These are phyloP conservation scores for Alternaria infectoria DNA, from an alignment of 2,329 filamentous ascomycete species.

Conservation along the genomic window DNA sequence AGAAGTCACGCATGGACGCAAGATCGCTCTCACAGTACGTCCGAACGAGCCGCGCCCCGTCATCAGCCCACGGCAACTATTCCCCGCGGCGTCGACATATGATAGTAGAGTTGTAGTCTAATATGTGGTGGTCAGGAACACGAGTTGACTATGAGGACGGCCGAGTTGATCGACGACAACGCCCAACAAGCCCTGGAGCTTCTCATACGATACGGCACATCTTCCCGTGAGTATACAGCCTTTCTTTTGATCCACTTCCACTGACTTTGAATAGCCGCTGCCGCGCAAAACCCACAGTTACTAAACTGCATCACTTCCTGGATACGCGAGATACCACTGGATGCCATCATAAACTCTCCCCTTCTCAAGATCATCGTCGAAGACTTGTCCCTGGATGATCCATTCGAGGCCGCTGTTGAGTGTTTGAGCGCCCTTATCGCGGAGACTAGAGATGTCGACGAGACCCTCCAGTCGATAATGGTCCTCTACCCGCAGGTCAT, in stretches of 20 bases:
- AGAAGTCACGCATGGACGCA: slow-evolving; percentile 98
- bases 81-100: slow-evolving; percentile 42
- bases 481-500: slow-evolving; percentile 82
- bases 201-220: slow-evolving; percentile 88
- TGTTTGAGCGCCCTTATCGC: slow-evolving; percentile 90
- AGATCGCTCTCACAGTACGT: slow-evolving; percentile 99
- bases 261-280: slow-evolving; percentile 58
- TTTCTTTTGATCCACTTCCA: not conserved
- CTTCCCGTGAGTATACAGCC: slow-evolving; percentile 71
- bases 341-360: slow-evolving; percentile 82
- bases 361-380: slow-evolving; percentile 81
- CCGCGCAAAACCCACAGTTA: slow-evolving; percentile 84
- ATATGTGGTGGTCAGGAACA: slow-evolving; percentile 74
- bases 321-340: slow-evolving; percentile 89
- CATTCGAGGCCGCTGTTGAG: slow-evolving; percentile 87
- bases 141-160: slow-evolving; percentile 83
- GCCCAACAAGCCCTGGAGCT: slow-evolving; percentile 85
- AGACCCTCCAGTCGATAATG: slow-evolving; percentile 82
- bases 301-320: slow-evolving; percentile 97
- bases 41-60: slow-evolving; percentile 59
- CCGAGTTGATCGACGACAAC: slow-evolving; percentile 89
- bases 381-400: slow-evolving; percentile 75
- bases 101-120: slow-evolving; percentile 51
- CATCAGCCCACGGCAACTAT: slow-evolving; percentile 46
- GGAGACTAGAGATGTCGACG: slow-evolving; percentile 93